Base-by-base conservation (phyloP, 2,329 filamentous ascomycete genomes). In the Aspergillus texensis region DNA sequence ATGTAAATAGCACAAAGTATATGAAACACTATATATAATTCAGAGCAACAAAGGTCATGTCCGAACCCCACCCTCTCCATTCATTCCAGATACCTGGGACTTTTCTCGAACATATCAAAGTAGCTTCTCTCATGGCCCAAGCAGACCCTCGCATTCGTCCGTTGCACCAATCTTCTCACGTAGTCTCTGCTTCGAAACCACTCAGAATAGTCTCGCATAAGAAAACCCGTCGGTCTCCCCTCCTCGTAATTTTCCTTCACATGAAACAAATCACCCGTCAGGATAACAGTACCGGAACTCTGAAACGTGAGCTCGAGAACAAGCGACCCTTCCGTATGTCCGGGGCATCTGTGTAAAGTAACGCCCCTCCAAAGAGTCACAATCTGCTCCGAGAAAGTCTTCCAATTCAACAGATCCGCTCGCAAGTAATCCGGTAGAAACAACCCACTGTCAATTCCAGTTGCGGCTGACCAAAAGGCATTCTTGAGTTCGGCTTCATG, bases 121-220 rank as follows among this genome's bases (percentile, higher is more conserved):
- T 57, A 61, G 59, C 50, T 57, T 26, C 21, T 55, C 28, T 57
- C 52, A 56, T 61, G 59, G 4, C 59, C 52, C 8, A 61, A 24
- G 26, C 28, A 56, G 11, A 61, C 59, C 50, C 11, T 55, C n/a
- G 59, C 59, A 24, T 61, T 56, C 5, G 39, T 61, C 19, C 21
- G 28, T 4, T 26, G 50, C 50, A 61, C 59, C 41, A 61, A 36
- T 24, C 30, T 46, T 24, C 30, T 46, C 11, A 50, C 52, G 16
- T 57, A 61, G 12, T 61, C 52, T 24, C 50, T 43, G 36, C 59
- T 61, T 14, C 59, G 34, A 26, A 32, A 32, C 60, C 60, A 62
- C 6, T 19, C 16, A 11, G 21, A 52, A 50, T 57, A 62, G 19
- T 62, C 43, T 16, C 60, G 19, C 53, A 57, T 62, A 3, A 57